A percentile compares a stretch with the other conserved stretches of the same genome.
These are phyloP conservation scores for Hygrophoropsis aurantiaca DNA, from an alignment of 768 basidiomycete genomes.

Conservation along the genomic window DNA sequence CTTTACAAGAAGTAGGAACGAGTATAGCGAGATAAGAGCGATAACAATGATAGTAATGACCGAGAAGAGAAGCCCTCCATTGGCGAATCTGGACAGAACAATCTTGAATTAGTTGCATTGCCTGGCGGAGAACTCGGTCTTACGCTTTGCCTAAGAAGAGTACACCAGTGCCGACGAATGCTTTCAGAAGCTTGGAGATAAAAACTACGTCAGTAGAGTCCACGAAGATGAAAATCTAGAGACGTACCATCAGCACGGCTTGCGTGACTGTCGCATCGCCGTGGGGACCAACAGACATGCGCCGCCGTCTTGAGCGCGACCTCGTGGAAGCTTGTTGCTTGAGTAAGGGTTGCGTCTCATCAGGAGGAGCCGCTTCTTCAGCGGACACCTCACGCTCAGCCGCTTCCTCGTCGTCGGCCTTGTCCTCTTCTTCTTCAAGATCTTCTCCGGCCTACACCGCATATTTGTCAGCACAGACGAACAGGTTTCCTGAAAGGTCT, in stretches of 20 bases:
- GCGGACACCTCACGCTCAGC: slow-evolving; percentile 24
- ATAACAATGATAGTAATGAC: slow-evolving; percentile 72
- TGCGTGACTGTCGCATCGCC: slow-evolving; percentile 91
- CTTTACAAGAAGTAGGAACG: slow-evolving; percentile 87
- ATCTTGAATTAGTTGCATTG: too few relatives aligned
- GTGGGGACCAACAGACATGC: slow-evolving; percentile 55
- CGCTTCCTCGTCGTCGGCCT: slow-evolving; percentile 55
- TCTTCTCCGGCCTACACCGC: slow-evolving; percentile 80
- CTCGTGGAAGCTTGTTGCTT: slow-evolving; percentile 34
- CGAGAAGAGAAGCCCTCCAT: slow-evolving; percentile 94
- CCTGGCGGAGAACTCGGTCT: slow-evolving; percentile 25
- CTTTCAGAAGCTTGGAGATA: slow-evolving; percentile 73
- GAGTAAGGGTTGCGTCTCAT: slow-evolving; percentile 62
- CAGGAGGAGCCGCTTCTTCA: slow-evolving; percentile 13
- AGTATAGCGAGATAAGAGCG: slow-evolving; percentile 85
- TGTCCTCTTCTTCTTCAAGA: slow-evolving; percentile 82
- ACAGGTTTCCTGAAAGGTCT: slow-evolving; percentile 30
- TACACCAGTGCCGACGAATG: slow-evolving; percentile 94
- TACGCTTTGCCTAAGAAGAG: slow-evolving; percentile 94
- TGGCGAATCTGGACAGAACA: slow-evolving; percentile 68
- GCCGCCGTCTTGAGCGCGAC: slow-evolving; percentile 55
- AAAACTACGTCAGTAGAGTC: not conserved
- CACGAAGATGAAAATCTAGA: not conserved
- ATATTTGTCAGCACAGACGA: slow-evolving; percentile 3
- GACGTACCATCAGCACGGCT: slow-evolving; percentile 86